These are phyloP conservation scores for Cylindrodendrum hubeiense DNA, from an alignment of 2,329 filamentous ascomycete species.

Conservation along the genomic window DNA sequence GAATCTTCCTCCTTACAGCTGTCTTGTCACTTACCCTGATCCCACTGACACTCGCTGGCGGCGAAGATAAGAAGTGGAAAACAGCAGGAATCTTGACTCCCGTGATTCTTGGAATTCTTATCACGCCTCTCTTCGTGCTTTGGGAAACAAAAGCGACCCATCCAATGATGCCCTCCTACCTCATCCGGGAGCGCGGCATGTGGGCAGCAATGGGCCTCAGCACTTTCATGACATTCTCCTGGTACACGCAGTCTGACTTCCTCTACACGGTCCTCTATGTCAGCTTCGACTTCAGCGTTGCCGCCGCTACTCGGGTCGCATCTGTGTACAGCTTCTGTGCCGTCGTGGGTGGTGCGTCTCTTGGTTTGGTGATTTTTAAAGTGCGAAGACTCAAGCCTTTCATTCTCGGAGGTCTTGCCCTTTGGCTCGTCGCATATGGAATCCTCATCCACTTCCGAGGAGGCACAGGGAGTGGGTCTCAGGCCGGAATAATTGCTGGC, in stretches of 20 bases:
- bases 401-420: slow-evolving; percentile 65
- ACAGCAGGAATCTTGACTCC: slow-evolving; percentile 59
- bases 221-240: slow-evolving; percentile 61
- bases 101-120: slow-evolving; percentile 61
- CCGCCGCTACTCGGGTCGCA: slow-evolving; percentile 66
- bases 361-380: slow-evolving; percentile 64
- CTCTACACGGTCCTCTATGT: slow-evolving; percentile 70
- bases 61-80: slow-evolving; percentile 52
- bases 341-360: slow-evolving; percentile 64
- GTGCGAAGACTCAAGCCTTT: slow-evolving; percentile 68
- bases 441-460: slow-evolving; percentile 68
- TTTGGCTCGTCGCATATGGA: slow-evolving; percentile 68
- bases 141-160: slow-evolving; percentile 64
- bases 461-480: slow-evolving; percentile 52
- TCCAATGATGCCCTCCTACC: slow-evolving; percentile 68
- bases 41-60: slow-evolving; percentile 57
- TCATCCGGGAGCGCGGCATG: slow-evolving; percentile 70
- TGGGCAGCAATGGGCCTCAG: slow-evolving; percentile 70
- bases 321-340: slow-evolving; percentile 66
- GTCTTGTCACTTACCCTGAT: slow-evolving; percentile 64
- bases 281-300: slow-evolving; percentile 66
- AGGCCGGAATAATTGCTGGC: slow-evolving; percentile 66
- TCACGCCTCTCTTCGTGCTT: slow-evolving; percentile 61
- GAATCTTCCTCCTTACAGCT: slow-evolving; percentile 62
- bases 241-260: slow-evolving; percentile 70